Percentiles rank a stretch among this genome's conserved stretches.
phyloP scores from a whole-genome alignment of 441 rosid genomes.

The Mallotus japonicus region DNA sequence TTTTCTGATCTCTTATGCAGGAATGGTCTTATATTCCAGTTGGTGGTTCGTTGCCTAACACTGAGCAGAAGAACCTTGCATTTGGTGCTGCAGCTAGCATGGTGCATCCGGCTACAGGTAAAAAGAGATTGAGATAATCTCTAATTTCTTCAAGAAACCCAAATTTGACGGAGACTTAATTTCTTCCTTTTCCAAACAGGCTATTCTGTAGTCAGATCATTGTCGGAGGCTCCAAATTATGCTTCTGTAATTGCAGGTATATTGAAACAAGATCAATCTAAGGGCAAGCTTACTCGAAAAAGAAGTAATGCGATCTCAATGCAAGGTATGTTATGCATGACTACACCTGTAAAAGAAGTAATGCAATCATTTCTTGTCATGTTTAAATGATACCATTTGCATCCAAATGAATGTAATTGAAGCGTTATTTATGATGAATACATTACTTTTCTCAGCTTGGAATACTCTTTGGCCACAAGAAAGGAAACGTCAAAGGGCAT shows the following conservation, averaged over 20 bases:
- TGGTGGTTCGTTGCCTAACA: constrained; percentile 93
- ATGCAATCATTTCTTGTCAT: background rate
- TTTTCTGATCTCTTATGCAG: constrained; percentile 40
- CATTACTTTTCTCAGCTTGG: constrained; percentile 62
- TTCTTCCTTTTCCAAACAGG: constrained; percentile 46
- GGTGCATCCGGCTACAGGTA: constrained; percentile 98
- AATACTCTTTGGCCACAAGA: constrained; percentile 91
- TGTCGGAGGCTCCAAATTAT: constrained; percentile 94
- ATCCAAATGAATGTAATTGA: background rate
- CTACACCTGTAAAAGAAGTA: background rate
- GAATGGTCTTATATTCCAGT: constrained; percentile 99
- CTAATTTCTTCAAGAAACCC: constrained; percentile 17
- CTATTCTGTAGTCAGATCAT: constrained; percentile 90
- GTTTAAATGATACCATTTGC: background rate
- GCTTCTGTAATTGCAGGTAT: constrained; percentile 80
- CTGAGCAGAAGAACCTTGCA: constrained; percentile 91
- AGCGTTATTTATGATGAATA: constrained; percentile 17
- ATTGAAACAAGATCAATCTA: constrained; percentile 43
- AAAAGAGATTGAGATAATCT: constrained; percentile 17
- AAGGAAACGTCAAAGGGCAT: constrained; percentile 93
- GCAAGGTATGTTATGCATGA: constrained; percentile 54
- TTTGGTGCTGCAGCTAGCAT: constrained; percentile 99
- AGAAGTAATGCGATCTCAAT: constrained; percentile 53
- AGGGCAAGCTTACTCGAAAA: constrained; percentile 31
- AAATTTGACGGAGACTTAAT: constrained; percentile 17